Percentiles rank a stretch among this genome's conserved stretches.
phyloP scores from a whole-genome alignment of 192 early-diverging fungal species.

The Backusella tarrabulga region DNA sequence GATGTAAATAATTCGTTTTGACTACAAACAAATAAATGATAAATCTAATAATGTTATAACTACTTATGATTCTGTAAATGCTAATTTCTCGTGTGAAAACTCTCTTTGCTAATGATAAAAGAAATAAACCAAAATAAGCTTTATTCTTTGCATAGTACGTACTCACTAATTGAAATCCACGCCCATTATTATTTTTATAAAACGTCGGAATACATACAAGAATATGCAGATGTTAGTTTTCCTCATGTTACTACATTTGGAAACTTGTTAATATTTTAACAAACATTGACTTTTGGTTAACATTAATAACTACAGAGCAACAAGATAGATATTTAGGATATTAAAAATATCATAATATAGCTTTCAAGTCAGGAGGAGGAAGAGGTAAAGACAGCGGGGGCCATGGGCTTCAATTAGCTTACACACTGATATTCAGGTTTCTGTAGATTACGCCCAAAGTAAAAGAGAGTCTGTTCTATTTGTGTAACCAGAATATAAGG shows the following conservation, averaged over 20 bases:
- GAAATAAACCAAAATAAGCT: not conserved
- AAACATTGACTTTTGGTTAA: not conserved
- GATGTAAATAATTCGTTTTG: not conserved
- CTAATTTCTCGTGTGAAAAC: not conserved
- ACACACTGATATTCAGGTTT: not conserved
- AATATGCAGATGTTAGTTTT: not conserved
- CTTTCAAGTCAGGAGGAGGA: not conserved
- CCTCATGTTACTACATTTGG: not conserved
- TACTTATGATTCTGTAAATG: not conserved
- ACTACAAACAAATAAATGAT: not conserved
- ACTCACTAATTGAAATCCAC: not conserved
- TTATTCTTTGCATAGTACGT: not conserved
- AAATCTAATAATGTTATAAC: not conserved
- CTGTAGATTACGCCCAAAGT: not conserved
- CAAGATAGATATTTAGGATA: not conserved
- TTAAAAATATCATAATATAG: not conserved
- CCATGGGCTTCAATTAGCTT: not conserved
- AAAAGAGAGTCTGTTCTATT: not conserved
- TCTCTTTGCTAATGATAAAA: not conserved
- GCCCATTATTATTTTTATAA: not conserved
- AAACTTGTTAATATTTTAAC: not conserved
- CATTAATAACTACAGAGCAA: not conserved
- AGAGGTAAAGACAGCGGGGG: not conserved
- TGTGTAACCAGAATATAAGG: not conserved
- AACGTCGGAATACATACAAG: not conserved